These are phyloP conservation scores for Penicillium sp. DNA, from an alignment of 2,329 filamentous ascomycete species.

Conservation along the genomic window DNA sequence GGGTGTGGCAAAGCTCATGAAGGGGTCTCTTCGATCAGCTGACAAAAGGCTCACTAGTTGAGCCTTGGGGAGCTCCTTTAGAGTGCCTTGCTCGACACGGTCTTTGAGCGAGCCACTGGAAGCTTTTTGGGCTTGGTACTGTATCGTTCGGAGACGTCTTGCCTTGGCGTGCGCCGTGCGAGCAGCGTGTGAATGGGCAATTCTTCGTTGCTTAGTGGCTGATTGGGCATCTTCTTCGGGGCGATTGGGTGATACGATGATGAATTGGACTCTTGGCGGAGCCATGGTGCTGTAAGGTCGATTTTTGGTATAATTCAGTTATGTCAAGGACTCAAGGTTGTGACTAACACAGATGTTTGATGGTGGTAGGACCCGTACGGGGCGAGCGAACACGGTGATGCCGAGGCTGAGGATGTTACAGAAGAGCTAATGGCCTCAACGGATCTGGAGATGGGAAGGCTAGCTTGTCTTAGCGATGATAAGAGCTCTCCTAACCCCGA, in stretches of 20 bases:
- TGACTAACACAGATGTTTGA: neutral
- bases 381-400: neutral
- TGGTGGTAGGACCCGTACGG: neutral
- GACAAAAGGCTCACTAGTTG: neutral
- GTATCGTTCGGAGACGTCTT: constrained; percentile 18
- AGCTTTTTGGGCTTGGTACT: constrained; percentile 22
- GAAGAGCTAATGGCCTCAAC: neutral
- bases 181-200: constrained; percentile 22
- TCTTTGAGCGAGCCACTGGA: neutral
- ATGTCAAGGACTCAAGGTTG: neutral
- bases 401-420: neutral
- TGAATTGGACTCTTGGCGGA: constrained; percentile 3
- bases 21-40: constrained; percentile 17
- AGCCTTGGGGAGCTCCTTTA: neutral
- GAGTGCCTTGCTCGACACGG: neutral
- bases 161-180: constrained; percentile 20
- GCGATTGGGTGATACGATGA: neutral
- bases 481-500: neutral
- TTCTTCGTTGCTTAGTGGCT: constrained; percentile 6
- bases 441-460: neutral
- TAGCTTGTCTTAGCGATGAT: neutral
- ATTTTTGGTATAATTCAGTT: neutral
- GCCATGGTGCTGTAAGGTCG: neutral
- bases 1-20: constrained; percentile 12
- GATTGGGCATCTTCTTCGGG: neutral